A percentile compares a stretch with the other conserved stretches of the same genome.
These are phyloP conservation scores for Trichophyton simii DNA, from an alignment of 2,329 filamentous ascomycete genomes.

Conservation along the genomic window DNA sequence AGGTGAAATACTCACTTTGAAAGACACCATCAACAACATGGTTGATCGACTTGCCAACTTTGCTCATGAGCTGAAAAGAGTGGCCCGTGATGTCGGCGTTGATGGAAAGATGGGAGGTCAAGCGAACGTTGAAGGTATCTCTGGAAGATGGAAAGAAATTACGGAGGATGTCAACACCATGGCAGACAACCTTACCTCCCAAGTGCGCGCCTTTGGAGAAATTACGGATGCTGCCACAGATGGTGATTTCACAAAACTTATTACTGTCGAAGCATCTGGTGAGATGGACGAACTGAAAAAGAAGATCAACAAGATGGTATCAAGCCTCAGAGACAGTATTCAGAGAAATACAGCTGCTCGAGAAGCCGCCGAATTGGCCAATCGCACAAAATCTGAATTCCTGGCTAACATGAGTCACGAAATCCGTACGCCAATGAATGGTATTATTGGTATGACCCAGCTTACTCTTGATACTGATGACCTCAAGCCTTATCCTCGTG, in stretches of 20 bases:
- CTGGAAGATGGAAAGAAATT: slow-evolving; percentile 95
- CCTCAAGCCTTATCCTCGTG: slow-evolving; percentile 84
- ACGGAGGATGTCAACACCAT: slow-evolving; percentile 94
- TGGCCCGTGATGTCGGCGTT: slow-evolving; percentile 91
- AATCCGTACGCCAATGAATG: slow-evolving; percentile 94
- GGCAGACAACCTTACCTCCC: slow-evolving; percentile 75
- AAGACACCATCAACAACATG: slow-evolving; percentile 98
- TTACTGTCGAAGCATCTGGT: slow-evolving; percentile 92
- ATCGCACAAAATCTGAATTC: slow-evolving; percentile 97
- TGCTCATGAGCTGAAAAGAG: slow-evolving; percentile 88
- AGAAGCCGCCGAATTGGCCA: slow-evolving; percentile 89
- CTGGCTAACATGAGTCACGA: slow-evolving; percentile 98
- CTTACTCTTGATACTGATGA: slow-evolving; percentile 91
- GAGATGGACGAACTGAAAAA: slow-evolving; percentile 99
- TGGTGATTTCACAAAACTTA: slow-evolving; percentile 91
- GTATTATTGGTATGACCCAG: slow-evolving; percentile 96
- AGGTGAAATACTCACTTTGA: slow-evolving; percentile 85
- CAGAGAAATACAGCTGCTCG: slow-evolving; percentile 91
- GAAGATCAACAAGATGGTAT: slow-evolving; percentile 99
- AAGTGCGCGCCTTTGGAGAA: slow-evolving; percentile 94
- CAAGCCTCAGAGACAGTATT: slow-evolving; percentile 87
- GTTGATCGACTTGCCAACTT: slow-evolving; percentile 89
- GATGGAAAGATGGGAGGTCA: slow-evolving; percentile 98
- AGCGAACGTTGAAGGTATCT: slow-evolving; percentile 82
- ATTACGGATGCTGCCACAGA: slow-evolving; percentile 97